Evolutionary conservation across 495 filamentous ascomycete species (phyloP), one percentile per base, ranked within the genome.

Genomic region (Aspergillus saccharolyticus): DNA sequence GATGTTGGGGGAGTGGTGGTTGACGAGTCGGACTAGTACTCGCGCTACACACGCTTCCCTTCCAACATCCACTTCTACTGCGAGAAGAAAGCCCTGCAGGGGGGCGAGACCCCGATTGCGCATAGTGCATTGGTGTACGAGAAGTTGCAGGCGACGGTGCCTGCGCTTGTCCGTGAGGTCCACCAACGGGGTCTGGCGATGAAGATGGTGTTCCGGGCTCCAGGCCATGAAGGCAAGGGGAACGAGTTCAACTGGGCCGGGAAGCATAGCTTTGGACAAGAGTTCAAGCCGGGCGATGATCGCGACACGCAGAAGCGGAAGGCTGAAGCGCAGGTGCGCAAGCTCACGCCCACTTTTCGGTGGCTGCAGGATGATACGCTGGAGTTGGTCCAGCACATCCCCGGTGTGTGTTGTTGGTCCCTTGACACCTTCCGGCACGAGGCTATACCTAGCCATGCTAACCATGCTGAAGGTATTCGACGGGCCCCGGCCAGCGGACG

Each of bases 211-310:
- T 52, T 52, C 19, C 49, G 49, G 4, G 30, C 25, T 16, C 49
- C 49, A 2, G 49, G 49, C 4, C 24, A 52, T 16, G 49, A 52
- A 18, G 49, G 49, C 1, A 8, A 33, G 17, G 49, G 49, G 16
- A 52, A 52, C 49, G 49, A 52, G 30, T 52, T 52, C 24, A 52
- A 52, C 49, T 52, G 49, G 49, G 49, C 49, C 6, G 49, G 49
- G 0, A 24, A 28, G 22, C 30, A 52, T 15, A 52, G 49, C 24
- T 52, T 52, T 25, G 49, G 49, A 25, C 49, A 52, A 15, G 49
- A 52, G 33, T 52, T 52, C 24, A 3, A 52, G 25, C 49, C 24
- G 7, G 49, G 18, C 22, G 49, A 52, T 52, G 49, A 52, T 20
- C 49, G 24, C 12, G 49, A 30, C 4, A 52, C 49, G 19, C 24